phyloP scores from a whole-genome alignment of 2,329 filamentous ascomycete genomes.

The Ceratocystis huliohia region DNA sequence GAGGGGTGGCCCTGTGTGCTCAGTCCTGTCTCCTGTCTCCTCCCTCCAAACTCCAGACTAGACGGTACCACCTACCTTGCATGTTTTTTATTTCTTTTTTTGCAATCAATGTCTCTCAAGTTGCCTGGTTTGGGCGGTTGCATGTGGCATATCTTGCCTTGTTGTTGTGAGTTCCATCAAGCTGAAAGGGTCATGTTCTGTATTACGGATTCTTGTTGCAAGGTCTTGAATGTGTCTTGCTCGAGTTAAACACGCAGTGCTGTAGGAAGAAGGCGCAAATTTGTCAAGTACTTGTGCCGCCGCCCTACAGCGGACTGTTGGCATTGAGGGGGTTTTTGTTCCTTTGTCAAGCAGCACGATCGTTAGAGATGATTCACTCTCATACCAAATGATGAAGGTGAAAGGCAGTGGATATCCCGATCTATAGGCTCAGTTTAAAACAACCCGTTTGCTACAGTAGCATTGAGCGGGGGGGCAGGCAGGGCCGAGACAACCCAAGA shows the following conservation, averaged over 20 bases:
- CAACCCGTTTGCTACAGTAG: constrained; percentile 5
- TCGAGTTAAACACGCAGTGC: background rate
- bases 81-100: background rate
- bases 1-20: background rate
- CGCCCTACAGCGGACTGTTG: too few relatives aligned
- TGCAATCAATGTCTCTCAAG: background rate
- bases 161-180: background rate
- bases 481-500: background rate
- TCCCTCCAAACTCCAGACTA: too few relatives aligned
- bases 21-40: background rate
- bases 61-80: background rate
- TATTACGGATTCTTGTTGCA: background rate
- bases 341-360: too few relatives aligned
- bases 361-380: too few relatives aligned
- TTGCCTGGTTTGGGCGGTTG: background rate
- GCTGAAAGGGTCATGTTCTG: background rate
- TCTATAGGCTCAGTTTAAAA: background rate
- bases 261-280: background rate
- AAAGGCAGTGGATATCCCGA: background rate
- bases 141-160: background rate
- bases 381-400: background rate
- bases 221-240: background rate
- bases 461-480: background rate
- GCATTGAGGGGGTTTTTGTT: too few relatives aligned
- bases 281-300: background rate